Evolutionary conservation across 768 basidiomycete genomes (phyloP), one percentile per base, ranked within the genome.

Genomic region (Rhizopogon salebrosus): DNA sequence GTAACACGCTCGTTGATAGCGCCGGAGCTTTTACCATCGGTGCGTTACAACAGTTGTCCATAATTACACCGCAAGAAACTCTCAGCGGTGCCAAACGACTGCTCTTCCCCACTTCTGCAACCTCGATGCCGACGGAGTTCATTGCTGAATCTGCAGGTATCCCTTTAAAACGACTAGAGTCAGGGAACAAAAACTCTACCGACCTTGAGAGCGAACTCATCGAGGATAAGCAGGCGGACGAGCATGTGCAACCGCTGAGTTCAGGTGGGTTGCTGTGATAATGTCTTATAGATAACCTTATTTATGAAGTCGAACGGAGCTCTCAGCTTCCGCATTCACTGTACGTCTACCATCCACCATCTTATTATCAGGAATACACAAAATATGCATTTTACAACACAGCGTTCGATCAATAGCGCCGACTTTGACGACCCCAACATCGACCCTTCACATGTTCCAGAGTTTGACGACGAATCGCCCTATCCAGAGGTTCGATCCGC

Each of bases 401-500:
- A 50, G 48, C 29, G 20, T 48, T 40, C 29, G 29, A 61, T 57
- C 24, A 20, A 18, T 48, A 49, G 24, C 22, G 49, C 63, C 1
- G 42, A 40, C 8, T 57, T 64, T 3, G 55, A 63, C 42, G 66
- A 68, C 24, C 66, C 66, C 1, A 68, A 68, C 39, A 53, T 65
- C 31, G 62, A 66, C 48, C 41, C 54, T n/a, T 39, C 29, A 27
- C 48, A n/a, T 7, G 26, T 29, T 3, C 3, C 18, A 22, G 57
- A 60, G 7, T 57, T 60, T 29, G 80, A 83, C 68, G 80, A 85
- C 56, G 84, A 86, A 62, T 84, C 83, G 1, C 83, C 85, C 5
- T 87, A 87, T 61, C 81, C 83, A n/a, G 85, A 87, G 59, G 85
- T 86, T 23, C 78, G 83, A 26, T 81, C 84, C 40, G 80, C 82